Evolutionary conservation across 2,329 filamentous ascomycete genomes (phyloP), one percentile per base, ranked within the genome.

Genomic region (Delphinella strobiligena): DNA sequence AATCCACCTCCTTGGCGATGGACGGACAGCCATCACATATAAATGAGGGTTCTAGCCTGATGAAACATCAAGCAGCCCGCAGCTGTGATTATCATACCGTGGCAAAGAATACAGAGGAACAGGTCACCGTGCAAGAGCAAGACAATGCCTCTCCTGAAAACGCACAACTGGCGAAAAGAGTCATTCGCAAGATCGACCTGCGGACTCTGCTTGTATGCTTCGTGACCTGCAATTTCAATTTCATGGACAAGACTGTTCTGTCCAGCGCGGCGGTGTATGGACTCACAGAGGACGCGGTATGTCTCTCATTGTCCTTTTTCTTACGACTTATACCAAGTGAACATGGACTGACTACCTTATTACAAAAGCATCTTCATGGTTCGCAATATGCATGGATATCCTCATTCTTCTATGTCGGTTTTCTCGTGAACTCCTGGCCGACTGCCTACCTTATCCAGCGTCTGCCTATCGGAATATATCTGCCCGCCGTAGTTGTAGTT

Each of bases 401-500:
- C 8, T 45, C 40, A 5, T 33, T 45, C 7, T 49, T 49, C 32
- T 49, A 49, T 29, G 45, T 47, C n/a, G 45, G 45, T 18, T 49
- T 47, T 16, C 40, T 49, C 2, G 41, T 47, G 40, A 45, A 40
- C 43, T 45, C 47, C 22, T 47, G 46, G 22, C 47, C 47, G 1
- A 47, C 45, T 3, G 38, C 43, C 3, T 43, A 45, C 10, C 36
- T 49, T 10, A 46, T 49, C 16, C 38, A 45, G 19, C 41, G 46
- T 5, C 40, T 48, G 1, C 47, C 44, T 5, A 36, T 46, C 1
- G 46, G 42, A 8, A 45, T 54, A 9, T 61, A 57, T 41, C 49
- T 61, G 2, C 49, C 52, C 4, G 22, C 35, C 15, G 36, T 51
- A 27, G 59, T 60, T 56, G 45, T 54, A 7, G 37, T 57, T 12